phyloP scores from a whole-genome alignment of 495 filamentous ascomycete genomes.

The Poronia punctata region DNA sequence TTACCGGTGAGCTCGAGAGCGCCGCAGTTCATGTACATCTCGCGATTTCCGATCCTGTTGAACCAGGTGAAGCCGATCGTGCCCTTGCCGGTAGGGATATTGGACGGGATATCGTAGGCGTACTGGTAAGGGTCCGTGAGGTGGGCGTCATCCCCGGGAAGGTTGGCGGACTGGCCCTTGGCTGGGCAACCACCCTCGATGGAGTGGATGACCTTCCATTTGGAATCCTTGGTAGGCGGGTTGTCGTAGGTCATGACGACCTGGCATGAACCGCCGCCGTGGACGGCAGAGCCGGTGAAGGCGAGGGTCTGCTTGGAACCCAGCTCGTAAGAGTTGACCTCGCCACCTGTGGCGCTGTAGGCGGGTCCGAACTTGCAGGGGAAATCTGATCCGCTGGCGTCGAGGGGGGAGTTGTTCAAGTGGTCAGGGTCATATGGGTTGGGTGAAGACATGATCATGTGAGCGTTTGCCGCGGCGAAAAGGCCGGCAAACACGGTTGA shows the following conservation, averaged over 20 bases:
- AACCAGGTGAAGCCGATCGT: constrained; percentile 84
- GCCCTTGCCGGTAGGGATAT: constrained; percentile 55
- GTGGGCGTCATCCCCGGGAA: constrained; percentile 20
- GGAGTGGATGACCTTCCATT: constrained; percentile 77
- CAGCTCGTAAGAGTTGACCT: constrained; percentile 43
- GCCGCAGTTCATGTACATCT: constrained; percentile 96
- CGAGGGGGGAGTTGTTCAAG: constrained; percentile 49
- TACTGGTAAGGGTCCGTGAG: constrained; percentile 35
- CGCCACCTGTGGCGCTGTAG: constrained; percentile 31
- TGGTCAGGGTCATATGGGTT: constrained; percentile 54
- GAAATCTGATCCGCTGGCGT: constrained; percentile 56
- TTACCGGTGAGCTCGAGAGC: constrained; percentile 57
- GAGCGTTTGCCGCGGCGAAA: constrained; percentile 51
- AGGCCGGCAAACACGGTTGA: constrained; percentile 31
- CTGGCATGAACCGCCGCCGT: constrained; percentile 88
- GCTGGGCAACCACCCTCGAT: constrained; percentile 75
- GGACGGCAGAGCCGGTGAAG: constrained; percentile 60
- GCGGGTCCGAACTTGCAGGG: constrained; percentile 62
- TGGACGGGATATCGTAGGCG: constrained; percentile 50
- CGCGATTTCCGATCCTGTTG: constrained; percentile 81
- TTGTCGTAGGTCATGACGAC: constrained; percentile 74
- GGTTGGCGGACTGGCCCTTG: constrained; percentile 34
- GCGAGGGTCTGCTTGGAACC: constrained; percentile 49
- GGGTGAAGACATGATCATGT: constrained; percentile 69
- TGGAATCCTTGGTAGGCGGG: constrained; percentile 48